phyloP scores from a whole-genome alignment of 2,329 filamentous ascomycete species.

The Thelonectria olida region DNA sequence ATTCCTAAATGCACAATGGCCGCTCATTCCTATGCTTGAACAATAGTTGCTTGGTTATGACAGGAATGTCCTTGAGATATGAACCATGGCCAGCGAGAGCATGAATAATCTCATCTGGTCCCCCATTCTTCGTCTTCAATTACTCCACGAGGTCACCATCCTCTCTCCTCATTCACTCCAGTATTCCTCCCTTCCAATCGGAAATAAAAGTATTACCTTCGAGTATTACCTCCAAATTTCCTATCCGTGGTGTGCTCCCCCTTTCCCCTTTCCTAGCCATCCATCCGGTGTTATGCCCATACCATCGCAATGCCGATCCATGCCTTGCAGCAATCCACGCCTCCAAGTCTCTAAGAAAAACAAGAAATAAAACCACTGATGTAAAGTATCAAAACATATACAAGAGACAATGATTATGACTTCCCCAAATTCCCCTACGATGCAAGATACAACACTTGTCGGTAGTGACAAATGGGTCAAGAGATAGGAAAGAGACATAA shows the following conservation, averaged over 20 bases:
- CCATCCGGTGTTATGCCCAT: slow-evolving; percentile 13
- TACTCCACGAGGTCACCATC: too few relatives aligned
- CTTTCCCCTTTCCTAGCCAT: slow-evolving; percentile 5
- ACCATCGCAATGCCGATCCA: slow-evolving; percentile 5
- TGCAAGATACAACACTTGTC: background rate
- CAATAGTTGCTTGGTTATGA: slow-evolving; percentile 29
- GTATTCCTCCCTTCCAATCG: too few relatives aligned
- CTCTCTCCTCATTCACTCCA: too few relatives aligned
- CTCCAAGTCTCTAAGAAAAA: slow-evolving; percentile 31
- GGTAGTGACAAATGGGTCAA: background rate
- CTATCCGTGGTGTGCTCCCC: too few relatives aligned
- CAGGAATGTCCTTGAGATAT: slow-evolving; percentile 28
- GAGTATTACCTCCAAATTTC: too few relatives aligned
- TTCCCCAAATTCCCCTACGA: background rate
- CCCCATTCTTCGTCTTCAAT: slow-evolving; percentile 10
- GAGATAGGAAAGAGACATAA: slow-evolving; percentile 6
- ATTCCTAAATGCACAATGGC: slow-evolving; percentile 40
- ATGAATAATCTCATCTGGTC: background rate
- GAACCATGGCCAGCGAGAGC: background rate
- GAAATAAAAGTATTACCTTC: too few relatives aligned
- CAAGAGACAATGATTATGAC: slow-evolving; percentile 1
- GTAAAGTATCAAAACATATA: slow-evolving; percentile 11
- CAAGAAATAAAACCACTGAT: slow-evolving; percentile 9
- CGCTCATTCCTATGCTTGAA: slow-evolving; percentile 36
- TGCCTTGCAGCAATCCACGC: slow-evolving; percentile 39